Base-by-base conservation (phyloP, 2,329 filamentous ascomycete species). In the Ophioceras dolichostomum region DNA sequence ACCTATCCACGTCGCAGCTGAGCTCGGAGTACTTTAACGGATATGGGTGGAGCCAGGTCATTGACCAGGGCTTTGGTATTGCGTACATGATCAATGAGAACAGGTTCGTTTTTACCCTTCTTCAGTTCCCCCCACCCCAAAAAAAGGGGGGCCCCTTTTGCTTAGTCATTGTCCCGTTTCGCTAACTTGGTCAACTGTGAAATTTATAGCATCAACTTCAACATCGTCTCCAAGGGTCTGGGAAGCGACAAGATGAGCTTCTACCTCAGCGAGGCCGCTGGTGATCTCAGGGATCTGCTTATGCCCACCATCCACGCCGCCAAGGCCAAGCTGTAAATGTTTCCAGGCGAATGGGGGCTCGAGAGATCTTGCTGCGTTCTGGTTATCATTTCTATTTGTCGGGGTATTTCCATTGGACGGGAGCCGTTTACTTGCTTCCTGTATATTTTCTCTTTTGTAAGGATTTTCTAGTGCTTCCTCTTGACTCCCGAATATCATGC, bases 31-130 rank as follows among this genome's bases (percentile, higher is more conserved):
- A 84, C 69, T 98, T 96, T 64, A 98, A 98, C 58, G 91, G 93
- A 18, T 98, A 98, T 61, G 91, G 91, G 32, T 98, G 91, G 91
- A 91, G 83, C 55, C 89, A 98, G 67, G 91, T 98, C 37, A 83
- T 96, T 39, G 88, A 96, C 53, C 84, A 82, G 42, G 91, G 91
- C 21, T 98, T 91, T 62, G 91, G 91, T 46, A 94, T 98, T 55
- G 91, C 91, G 28, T 98, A 98, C 59, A 98, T 98, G 91, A 96
- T 98, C 59, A 98, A 98, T 57, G 89, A 96, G 70, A 94, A 95
- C 61, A 88, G 77, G 81, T 85, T 56, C 59, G 67, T 53, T 31
- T 22, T 26, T 29, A 10, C 16, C 30, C 18, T 27, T 16, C 16
- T n/a, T n/a, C n/a, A 34, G 14, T 12, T 19, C 27, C 10, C 18